Evolutionary conservation across 805 yeast genomes (phyloP).

Genomic region (Wickerhamomyces tratensis): DNA sequence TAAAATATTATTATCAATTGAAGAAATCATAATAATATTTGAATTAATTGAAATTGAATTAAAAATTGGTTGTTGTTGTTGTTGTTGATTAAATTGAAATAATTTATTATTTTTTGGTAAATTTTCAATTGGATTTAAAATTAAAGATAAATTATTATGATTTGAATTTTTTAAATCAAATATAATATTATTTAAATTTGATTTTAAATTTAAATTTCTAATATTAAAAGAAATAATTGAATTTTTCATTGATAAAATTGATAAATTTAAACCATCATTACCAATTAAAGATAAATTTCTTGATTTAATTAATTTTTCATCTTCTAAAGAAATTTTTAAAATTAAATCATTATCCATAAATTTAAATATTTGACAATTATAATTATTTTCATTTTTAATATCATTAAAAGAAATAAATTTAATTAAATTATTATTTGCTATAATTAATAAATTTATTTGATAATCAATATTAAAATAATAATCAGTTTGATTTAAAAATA

Average conservation of each 20-base stretch:
- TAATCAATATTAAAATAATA: too few species aligned
- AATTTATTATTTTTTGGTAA: too few species aligned
- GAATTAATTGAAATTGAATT: too few species aligned
- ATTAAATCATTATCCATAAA: conserved; percentile 5
- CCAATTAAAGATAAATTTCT: conserved; percentile 13
- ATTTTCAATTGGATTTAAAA: neutral
- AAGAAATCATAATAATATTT: too few species aligned
- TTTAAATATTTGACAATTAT: neutral
- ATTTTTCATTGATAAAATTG: conserved; percentile 5
- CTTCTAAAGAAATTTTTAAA: conserved; percentile 9
- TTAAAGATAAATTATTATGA: neutral
- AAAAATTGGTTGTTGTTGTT: too few species aligned
- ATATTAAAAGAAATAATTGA: conserved; percentile 9
- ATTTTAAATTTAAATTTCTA: conserved; percentile 1
- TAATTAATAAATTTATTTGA: too few species aligned
- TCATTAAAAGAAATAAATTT: conserved; percentile 6
- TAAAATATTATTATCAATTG: too few species aligned
- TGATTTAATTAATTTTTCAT: neutral
- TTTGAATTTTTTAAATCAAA: too few species aligned
- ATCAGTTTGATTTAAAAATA: too few species aligned
- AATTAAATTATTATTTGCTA: neutral
- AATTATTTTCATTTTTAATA: too few species aligned
- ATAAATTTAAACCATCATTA: conserved; percentile 17
- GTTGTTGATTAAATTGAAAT: too few species aligned
- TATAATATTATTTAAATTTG: too few species aligned